These are phyloP conservation scores for Fusarium acutatum DNA, from an alignment of 2,329 filamentous ascomycete species.

Conservation along the genomic window DNA sequence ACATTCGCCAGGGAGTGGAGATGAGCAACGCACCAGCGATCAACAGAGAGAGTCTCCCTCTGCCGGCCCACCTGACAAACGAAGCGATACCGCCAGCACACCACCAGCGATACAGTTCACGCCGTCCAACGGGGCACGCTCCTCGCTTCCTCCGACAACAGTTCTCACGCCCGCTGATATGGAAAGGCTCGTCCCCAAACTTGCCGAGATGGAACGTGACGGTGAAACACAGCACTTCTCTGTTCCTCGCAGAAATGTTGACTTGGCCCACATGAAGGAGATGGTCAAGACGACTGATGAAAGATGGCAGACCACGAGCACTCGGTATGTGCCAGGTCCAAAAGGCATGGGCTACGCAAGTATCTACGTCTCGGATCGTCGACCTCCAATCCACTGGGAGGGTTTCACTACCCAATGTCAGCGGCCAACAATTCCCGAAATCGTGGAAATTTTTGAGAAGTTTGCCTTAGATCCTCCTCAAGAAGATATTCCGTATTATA, in stretches of 20 bases:
- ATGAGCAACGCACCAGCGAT: not conserved
- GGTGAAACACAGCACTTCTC: not conserved
- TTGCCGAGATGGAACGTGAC: not conserved
- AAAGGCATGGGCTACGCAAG: not conserved
- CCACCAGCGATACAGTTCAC: not conserved
- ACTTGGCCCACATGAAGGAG: not conserved
- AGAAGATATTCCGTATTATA: not conserved
- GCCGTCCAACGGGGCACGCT: not conserved
- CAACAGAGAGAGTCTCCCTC: not conserved
- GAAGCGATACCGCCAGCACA: not conserved
- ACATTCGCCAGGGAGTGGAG: not conserved
- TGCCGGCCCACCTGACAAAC: not conserved
- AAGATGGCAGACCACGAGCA: not conserved
- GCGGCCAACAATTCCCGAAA: not conserved
- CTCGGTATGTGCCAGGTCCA: not conserved
- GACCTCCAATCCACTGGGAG: not conserved
- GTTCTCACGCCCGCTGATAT: not conserved
- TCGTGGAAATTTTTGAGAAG: not conserved
- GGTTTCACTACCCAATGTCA: not conserved
- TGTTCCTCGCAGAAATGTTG: not conserved
- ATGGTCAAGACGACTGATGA: not conserved
- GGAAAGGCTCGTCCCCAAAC: not conserved
- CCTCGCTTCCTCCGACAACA: not conserved
- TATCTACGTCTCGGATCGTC: not conserved
- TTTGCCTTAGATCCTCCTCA: not conserved